Conservation (phyloP, 1,284 basidiomycete species). For the Vanrija sp. region DNA sequence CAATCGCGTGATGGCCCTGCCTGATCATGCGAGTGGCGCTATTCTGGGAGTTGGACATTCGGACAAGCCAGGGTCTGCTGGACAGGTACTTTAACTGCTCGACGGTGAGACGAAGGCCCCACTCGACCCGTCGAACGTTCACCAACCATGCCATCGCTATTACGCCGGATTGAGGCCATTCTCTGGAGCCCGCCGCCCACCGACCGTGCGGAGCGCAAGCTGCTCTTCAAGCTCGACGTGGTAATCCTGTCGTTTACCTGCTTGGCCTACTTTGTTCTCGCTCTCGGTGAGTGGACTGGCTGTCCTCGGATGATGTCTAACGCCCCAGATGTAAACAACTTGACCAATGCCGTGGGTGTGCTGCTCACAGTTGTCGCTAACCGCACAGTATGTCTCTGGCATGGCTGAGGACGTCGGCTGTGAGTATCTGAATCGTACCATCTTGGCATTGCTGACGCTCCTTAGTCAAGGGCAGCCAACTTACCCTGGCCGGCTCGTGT, state of each 20-base stretch:
- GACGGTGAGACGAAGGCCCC: too few relatives aligned
- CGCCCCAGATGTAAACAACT: conserved; percentile 7
- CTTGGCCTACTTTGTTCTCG: conserved; percentile 22
- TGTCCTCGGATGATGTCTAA: not conserved
- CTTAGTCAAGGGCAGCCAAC: conserved; percentile 3
- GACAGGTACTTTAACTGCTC: too few relatives aligned
- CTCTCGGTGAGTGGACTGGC: conserved; percentile 12
- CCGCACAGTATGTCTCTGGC: conserved; percentile 25
- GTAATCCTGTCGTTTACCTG: conserved; percentile 27
- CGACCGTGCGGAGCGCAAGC: conserved; percentile 22
- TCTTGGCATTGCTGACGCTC: not conserved
- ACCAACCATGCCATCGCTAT: not conserved
- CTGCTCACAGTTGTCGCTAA: not conserved
- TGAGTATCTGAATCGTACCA: too few relatives aligned
- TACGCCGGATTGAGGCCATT: conserved; percentile 18
- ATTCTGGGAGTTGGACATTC: too few relatives aligned
- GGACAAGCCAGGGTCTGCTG: too few relatives aligned
- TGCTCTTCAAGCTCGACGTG: conserved; percentile 28
- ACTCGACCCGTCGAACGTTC: too few relatives aligned
- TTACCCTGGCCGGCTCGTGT: conserved; percentile 24
- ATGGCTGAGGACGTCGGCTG: conserved; percentile 28
- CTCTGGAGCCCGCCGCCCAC: conserved; percentile 28
- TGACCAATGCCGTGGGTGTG: conserved; percentile 26
- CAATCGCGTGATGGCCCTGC: too few relatives aligned
- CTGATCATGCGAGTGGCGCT: too few relatives aligned